phyloP scores from a whole-genome alignment of 2,329 filamentous ascomycete species.

The Sporothrix brasiliensis region DNA sequence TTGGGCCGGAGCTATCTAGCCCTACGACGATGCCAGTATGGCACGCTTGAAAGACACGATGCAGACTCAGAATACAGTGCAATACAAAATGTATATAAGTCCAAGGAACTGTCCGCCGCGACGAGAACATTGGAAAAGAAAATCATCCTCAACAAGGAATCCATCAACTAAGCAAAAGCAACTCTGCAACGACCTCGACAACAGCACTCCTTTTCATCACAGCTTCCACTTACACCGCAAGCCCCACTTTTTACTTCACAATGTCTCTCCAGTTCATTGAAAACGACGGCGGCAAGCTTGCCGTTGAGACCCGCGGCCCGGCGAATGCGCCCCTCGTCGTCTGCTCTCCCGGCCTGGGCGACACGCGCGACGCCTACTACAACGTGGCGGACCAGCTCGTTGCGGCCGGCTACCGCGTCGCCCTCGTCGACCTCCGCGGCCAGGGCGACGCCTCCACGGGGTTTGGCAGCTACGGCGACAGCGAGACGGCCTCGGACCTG shows the following conservation, averaged over 20 bases:
- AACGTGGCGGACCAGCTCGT: slow-evolving; percentile 35
- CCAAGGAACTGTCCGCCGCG: not conserved
- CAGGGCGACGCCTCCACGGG: slow-evolving; percentile 33
- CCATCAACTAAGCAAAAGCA: not conserved
- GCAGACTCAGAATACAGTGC: not conserved
- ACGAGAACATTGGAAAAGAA: not conserved
- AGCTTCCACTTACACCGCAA: not conserved
- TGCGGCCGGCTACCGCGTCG: slow-evolving; percentile 36
- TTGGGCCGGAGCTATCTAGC: not conserved
- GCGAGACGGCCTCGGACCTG: slow-evolving; percentile 33
- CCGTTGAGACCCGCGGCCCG: slow-evolving; percentile 36
- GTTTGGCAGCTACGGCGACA: slow-evolving; percentile 35
- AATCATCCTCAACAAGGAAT: slow-evolving; percentile 9
- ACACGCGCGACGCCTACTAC: slow-evolving; percentile 34
- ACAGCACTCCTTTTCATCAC: not conserved
- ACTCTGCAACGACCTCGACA: not conserved
- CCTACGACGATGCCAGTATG: not conserved
- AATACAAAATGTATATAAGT: slow-evolving; percentile 7
- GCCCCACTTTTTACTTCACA: not conserved
- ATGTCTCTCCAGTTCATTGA: slow-evolving; percentile 29
- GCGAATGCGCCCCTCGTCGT: slow-evolving; percentile 32
- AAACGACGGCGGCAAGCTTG: slow-evolving; percentile 32
- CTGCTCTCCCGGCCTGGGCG: slow-evolving; percentile 36
- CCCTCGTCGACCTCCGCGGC: slow-evolving; percentile 36
- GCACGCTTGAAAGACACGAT: not conserved